Evolutionary conservation across 1,284 basidiomycete species (phyloP).

Genomic region (Boletus sp.): DNA sequence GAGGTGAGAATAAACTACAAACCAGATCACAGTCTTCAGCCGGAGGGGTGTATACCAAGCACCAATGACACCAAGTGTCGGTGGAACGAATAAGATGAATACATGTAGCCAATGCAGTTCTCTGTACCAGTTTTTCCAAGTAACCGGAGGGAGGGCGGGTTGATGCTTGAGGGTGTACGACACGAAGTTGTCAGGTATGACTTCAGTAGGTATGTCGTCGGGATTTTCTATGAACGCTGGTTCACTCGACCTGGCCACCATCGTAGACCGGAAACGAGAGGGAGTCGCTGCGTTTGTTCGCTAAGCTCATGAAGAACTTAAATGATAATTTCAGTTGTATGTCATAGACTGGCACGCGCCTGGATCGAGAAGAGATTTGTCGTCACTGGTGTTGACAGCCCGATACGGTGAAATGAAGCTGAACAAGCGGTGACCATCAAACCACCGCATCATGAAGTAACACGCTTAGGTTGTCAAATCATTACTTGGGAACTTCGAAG

Average conservation of each 20-base stretch:
- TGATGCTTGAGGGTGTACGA: slow-evolving; percentile 56
- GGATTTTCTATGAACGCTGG: slow-evolving; percentile 13
- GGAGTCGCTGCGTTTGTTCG: no score
- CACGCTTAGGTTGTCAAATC: no score
- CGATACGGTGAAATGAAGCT: background rate
- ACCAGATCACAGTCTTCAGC: slow-evolving; percentile 67
- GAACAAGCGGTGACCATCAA: background rate
- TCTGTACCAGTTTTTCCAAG: slow-evolving; percentile 36
- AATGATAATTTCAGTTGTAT: background rate
- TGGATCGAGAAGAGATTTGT: no score
- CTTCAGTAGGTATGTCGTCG: slow-evolving; percentile 22
- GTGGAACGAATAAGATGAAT: slow-evolving; percentile 25
- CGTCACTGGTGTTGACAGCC: background rate
- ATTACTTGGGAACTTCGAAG: no score
- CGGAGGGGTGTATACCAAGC: slow-evolving; percentile 50
- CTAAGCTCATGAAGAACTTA: background rate
- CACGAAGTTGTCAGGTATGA: slow-evolving; percentile 62
- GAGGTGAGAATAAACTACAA: slow-evolving; percentile 77
- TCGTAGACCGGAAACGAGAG: slow-evolving; percentile 1
- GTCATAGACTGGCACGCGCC: no score
- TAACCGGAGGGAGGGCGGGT: slow-evolving; percentile 52
- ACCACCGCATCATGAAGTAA: no score
- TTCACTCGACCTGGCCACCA: slow-evolving; percentile 3
- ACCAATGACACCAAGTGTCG: slow-evolving; percentile 27
- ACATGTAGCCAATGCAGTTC: slow-evolving; percentile 37